phyloP scores from a whole-genome alignment of 2,329 filamentous ascomycete species.

The Ceratocystis diversiconidia region DNA sequence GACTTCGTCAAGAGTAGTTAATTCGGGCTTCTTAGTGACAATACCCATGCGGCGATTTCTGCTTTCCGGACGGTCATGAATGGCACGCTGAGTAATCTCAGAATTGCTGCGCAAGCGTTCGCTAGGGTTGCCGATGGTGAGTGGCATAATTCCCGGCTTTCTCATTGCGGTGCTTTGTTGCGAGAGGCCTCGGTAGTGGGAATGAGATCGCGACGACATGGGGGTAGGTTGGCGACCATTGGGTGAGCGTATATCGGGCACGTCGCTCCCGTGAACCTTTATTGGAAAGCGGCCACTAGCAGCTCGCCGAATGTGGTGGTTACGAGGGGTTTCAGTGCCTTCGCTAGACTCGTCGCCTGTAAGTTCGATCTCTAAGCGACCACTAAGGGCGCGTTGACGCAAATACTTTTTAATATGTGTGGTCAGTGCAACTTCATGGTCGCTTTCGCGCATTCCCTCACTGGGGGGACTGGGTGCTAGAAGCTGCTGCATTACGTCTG shows the following conservation, averaged over 20 bases:
- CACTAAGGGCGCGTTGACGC: constrained; percentile 37
- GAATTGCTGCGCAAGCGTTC: constrained; percentile 55
- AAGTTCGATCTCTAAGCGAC: constrained; percentile 40
- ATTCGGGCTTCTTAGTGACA: constrained; percentile 45
- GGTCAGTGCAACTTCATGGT: constrained; percentile 46
- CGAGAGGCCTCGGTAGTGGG: constrained; percentile 60
- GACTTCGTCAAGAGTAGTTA: constrained; percentile 48
- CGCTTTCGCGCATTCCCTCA: constrained; percentile 47
- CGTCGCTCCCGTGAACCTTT: constrained; percentile 59
- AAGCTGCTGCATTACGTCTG: constrained; percentile 46
- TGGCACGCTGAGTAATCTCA: constrained; percentile 39
- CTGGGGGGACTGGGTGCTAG: constrained; percentile 42
- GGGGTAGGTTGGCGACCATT: constrained; percentile 46
- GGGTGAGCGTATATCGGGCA: constrained; percentile 54
- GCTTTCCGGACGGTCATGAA: constrained; percentile 37
- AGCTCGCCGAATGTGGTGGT: constrained; percentile 48
- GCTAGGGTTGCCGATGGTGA: constrained; percentile 54
- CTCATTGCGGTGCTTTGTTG: constrained; percentile 49
- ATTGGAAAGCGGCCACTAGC: constrained; percentile 53
- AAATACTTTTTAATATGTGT: constrained; percentile 48
- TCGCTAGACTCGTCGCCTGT: constrained; percentile 54
- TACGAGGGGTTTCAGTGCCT: constrained; percentile 64
- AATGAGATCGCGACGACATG: constrained; percentile 56
- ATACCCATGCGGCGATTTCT: constrained; percentile 51
- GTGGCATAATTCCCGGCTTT: constrained; percentile 52